Conservation (phyloP, 192 early-diverging fungal genomes). For the Coemansia sp. region DNA sequence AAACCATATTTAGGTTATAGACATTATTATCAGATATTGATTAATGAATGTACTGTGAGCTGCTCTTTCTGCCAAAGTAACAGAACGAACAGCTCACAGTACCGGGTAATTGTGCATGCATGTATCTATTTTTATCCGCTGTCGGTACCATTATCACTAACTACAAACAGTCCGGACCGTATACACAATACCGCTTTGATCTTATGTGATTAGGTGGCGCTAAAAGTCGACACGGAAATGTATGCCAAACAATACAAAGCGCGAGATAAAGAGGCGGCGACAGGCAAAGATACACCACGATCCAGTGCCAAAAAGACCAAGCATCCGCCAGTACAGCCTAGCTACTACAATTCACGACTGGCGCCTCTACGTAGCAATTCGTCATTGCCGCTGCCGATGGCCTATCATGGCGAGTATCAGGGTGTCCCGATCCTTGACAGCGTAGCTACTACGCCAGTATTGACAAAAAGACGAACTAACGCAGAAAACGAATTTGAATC, state of each 20-base stretch:
- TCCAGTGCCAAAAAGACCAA: conserved; percentile 6
- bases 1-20: too few species aligned
- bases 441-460: background rate
- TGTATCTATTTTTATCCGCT: too few species aligned
- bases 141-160: too few species aligned
- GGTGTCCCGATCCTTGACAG: conserved; percentile 29
- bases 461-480: background rate
- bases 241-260: background rate
- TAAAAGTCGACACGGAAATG: background rate
- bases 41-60: too few species aligned
- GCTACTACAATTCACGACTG: conserved; percentile 42
- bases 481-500: background rate
- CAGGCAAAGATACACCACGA: background rate
- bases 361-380: conserved; percentile 23
- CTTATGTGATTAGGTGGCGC: background rate
- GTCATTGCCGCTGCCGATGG: conserved; percentile 7
- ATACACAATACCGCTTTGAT: too few species aligned
- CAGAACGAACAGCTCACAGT: too few species aligned
- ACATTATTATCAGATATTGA: too few species aligned
- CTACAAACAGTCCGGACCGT: too few species aligned
- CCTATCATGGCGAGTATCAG: conserved; percentile 31
- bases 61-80: too few species aligned
- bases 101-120: too few species aligned
- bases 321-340: conserved; percentile 8
- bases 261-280: background rate